phyloP scores from a whole-genome alignment of 2,329 filamentous ascomycete species.

The Apiospora saccharicola region DNA sequence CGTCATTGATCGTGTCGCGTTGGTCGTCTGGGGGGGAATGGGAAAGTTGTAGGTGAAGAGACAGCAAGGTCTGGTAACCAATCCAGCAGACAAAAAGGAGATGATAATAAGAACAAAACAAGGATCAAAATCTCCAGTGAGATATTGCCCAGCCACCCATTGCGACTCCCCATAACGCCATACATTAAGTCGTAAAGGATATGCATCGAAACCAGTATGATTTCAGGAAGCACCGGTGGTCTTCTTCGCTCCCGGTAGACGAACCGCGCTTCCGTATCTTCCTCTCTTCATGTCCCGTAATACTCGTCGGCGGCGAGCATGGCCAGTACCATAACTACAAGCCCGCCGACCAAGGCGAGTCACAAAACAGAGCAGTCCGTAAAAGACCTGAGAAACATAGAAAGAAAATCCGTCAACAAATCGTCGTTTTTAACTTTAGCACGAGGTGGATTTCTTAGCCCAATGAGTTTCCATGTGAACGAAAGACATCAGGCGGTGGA shows the following conservation, averaged over 20 bases:
- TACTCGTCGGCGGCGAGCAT: slow-evolving; percentile 13
- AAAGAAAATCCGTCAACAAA: slow-evolving; percentile 17
- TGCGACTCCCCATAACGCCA: not conserved
- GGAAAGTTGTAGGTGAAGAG: not conserved
- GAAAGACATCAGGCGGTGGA: not conserved
- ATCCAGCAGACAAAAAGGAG: not conserved
- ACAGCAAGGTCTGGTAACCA: not conserved
- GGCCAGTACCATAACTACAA: slow-evolving; percentile 24
- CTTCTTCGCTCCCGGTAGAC: not conserved
- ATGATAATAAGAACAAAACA: not conserved
- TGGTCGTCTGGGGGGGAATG: not conserved
- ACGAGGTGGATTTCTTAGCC: not conserved
- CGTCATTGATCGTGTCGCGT: not conserved
- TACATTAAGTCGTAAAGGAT: slow-evolving; percentile 1
- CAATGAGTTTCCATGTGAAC: slow-evolving; percentile 3
- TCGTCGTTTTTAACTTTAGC: not conserved
- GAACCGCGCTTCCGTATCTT: not conserved
- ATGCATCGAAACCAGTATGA: not conserved
- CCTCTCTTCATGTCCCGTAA: not conserved
- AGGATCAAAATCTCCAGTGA: slow-evolving; percentile 15
- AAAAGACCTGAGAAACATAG: slow-evolving; percentile 24
- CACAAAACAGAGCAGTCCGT: slow-evolving; percentile 29
- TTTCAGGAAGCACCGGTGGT: not conserved
- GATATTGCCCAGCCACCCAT: not conserved
- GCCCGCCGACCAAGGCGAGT: slow-evolving; percentile 24